Evolutionary conservation across 2,329 filamentous ascomycete species (phyloP).

Genomic region (Fusarium sp.): DNA sequence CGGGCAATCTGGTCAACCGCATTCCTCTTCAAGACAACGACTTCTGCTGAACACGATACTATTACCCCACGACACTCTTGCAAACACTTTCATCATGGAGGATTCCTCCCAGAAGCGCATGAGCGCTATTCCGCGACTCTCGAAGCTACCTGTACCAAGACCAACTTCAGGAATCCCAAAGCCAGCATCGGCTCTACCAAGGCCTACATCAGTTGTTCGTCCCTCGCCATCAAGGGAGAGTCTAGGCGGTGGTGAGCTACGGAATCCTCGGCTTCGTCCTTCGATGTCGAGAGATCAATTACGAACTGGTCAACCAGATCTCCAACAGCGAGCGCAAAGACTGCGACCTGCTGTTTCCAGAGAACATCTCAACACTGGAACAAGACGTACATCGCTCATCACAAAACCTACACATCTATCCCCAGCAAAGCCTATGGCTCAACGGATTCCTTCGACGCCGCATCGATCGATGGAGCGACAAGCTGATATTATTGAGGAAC

Average conservation of each 20-base stretch:
- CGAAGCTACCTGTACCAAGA: conserved; percentile 52
- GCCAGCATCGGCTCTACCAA: conserved; percentile 39
- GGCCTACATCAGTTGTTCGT: conserved; percentile 45
- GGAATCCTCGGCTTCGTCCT: conserved; percentile 54
- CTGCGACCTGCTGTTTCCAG: conserved; percentile 54
- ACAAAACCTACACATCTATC: conserved; percentile 29
- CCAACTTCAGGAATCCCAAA: conserved; percentile 49
- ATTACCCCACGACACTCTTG: background rate
- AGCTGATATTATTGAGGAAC: conserved; percentile 38
- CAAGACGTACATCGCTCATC: conserved; percentile 36
- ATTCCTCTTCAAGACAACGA: conserved; percentile 24
- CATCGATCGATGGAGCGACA: conserved; percentile 31
- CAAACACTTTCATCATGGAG: conserved; percentile 44
- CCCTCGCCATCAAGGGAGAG: conserved; percentile 46
- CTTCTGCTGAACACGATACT: background rate
- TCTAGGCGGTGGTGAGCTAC: conserved; percentile 47
- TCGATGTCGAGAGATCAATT: conserved; percentile 55
- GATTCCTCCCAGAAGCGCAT: conserved; percentile 49
- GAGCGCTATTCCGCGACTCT: conserved; percentile 52
- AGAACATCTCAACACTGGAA: conserved; percentile 49
- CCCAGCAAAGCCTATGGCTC: conserved; percentile 25
- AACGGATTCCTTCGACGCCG: conserved; percentile 36
- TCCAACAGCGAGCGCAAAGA: conserved; percentile 52
- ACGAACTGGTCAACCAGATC: conserved; percentile 34
- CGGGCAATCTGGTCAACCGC: background rate